Conservation (phyloP, 257 asterid species). For the Fraxinus quadrangulata region DNA sequence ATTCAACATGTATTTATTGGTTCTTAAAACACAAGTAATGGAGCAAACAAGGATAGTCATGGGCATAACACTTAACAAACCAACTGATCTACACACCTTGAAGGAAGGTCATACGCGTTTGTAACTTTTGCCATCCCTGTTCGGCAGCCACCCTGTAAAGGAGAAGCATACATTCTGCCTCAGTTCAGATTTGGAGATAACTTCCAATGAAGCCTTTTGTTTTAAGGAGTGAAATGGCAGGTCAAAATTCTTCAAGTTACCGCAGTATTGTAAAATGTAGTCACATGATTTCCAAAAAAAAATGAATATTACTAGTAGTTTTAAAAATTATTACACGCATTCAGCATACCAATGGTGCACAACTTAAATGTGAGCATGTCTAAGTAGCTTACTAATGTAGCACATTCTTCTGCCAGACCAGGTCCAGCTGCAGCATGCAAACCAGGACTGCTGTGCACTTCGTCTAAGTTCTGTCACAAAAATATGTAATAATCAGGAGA, state of each 20-base stretch:
- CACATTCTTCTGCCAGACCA: slow-evolving; percentile 88
- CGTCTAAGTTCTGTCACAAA: slow-evolving; percentile 80
- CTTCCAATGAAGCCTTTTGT: slow-evolving; percentile 5
- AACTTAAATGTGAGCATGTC: not conserved
- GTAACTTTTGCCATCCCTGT: slow-evolving; percentile 98
- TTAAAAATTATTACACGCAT: not conserved
- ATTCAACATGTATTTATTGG: not conserved
- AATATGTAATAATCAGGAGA: slow-evolving; percentile 20
- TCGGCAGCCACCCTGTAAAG: slow-evolving; percentile 90
- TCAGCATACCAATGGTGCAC: not conserved
- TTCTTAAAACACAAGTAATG: not conserved
- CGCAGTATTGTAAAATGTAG: not conserved
- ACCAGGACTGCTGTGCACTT: slow-evolving; percentile 98
- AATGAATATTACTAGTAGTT: slow-evolving; percentile 8
- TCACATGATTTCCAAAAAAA: not conserved
- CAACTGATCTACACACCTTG: slow-evolving; percentile 3
- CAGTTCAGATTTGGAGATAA: not conserved
- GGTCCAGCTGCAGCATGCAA: slow-evolving; percentile 99
- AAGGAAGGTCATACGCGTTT: slow-evolving; percentile 30
- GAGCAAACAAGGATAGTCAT: not conserved
- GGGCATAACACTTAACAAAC: not conserved
- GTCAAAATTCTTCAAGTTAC: slow-evolving; percentile 10
- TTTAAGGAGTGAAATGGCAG: slow-evolving; percentile 13
- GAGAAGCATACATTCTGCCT: not conserved
- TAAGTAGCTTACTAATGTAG: slow-evolving; percentile 35